Conservation (phyloP, 768 basidiomycete species). For the Gautieria morchelliformis region DNA sequence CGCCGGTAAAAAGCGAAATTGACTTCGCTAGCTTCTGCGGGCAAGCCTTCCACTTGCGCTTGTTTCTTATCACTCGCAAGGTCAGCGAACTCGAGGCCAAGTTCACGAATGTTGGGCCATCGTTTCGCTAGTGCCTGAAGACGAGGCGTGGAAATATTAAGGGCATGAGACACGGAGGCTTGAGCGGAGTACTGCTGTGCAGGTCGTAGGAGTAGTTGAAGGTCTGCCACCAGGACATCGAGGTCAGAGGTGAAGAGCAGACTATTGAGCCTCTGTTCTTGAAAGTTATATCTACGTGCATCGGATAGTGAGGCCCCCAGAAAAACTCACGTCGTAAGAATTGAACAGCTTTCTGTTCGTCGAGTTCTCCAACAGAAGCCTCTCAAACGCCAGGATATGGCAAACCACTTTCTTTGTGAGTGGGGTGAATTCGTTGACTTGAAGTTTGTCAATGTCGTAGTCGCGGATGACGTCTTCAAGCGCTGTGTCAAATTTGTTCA, state of each 20-base stretch:
- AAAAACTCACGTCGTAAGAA: constrained; percentile 85
- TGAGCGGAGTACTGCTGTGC: constrained; percentile 92
- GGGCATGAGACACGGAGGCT: constrained; percentile 70
- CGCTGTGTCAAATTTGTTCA: constrained; percentile 91
- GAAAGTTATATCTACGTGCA: neutral
- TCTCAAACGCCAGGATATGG: constrained; percentile 81
- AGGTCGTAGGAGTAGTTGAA: constrained; percentile 83
- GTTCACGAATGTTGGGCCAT: constrained; percentile 76
- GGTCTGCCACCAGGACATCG: constrained; percentile 72
- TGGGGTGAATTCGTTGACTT: constrained; percentile 69
- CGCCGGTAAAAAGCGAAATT: constrained; percentile 75
- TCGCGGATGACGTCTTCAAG: constrained; percentile 74
- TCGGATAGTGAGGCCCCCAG: neutral
- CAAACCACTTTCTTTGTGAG: constrained; percentile 64
- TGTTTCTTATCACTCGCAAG: constrained; percentile 42
- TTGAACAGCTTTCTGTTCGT: constrained; percentile 95
- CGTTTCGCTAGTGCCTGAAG: constrained; percentile 76
- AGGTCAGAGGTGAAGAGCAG: constrained; percentile 83
- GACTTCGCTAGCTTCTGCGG: constrained; percentile 67
- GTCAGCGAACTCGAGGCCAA: constrained; percentile 67
- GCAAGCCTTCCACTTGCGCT: constrained; percentile 50
- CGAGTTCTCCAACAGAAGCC: constrained; percentile 89
- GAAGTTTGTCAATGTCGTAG: constrained; percentile 81
- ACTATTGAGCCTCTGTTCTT: constrained; percentile 72
- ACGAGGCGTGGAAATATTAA: constrained; percentile 74